Conservation (phyloP, 2,329 filamentous ascomycete genomes). For the Ophiostoma fasciatum region DNA sequence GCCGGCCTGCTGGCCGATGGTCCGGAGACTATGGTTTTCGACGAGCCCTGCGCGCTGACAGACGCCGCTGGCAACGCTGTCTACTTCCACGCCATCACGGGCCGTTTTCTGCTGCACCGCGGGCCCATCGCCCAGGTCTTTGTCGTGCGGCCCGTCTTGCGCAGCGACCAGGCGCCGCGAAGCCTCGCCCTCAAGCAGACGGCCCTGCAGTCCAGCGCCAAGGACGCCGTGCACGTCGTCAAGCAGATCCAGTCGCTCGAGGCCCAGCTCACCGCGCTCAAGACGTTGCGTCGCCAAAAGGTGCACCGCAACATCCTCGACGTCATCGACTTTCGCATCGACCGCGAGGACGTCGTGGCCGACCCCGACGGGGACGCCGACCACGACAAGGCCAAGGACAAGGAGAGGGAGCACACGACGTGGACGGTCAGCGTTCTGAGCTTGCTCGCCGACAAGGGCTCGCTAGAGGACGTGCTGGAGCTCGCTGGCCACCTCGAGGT, state of each 20-base stretch:
- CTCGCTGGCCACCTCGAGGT: slow-evolving; percentile 60
- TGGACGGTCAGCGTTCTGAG: slow-evolving; percentile 67
- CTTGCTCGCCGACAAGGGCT: slow-evolving; percentile 67
- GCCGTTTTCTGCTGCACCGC: slow-evolving; percentile 49
- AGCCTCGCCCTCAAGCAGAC: slow-evolving; percentile 64
- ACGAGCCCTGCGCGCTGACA: slow-evolving; percentile 48
- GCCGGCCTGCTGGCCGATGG: slow-evolving; percentile 15
- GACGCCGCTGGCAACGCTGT: slow-evolving; percentile 49
- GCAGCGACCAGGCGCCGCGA: slow-evolving; percentile 38
- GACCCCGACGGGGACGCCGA: background rate
- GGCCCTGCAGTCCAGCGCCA: slow-evolving; percentile 39
- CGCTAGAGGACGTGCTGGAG: slow-evolving; percentile 68
- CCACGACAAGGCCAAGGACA: slow-evolving; percentile 18
- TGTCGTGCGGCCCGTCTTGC: slow-evolving; percentile 54
- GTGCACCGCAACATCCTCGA: slow-evolving; percentile 67
- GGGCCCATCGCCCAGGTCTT: slow-evolving; percentile 55
- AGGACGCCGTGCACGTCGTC: slow-evolving; percentile 51
- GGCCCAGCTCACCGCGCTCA: slow-evolving; percentile 58
- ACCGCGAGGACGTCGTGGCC: slow-evolving; percentile 19
- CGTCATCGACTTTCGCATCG: slow-evolving; percentile 71
- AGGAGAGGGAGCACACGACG: slow-evolving; percentile 19
- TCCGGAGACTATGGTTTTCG: slow-evolving; percentile 39
- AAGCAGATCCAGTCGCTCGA: slow-evolving; percentile 66
- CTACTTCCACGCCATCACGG: slow-evolving; percentile 56
- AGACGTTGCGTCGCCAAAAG: slow-evolving; percentile 59